Evolutionary conservation across 2,329 filamentous ascomycete genomes (phyloP), one percentile per base, ranked within the genome.

Genomic region (Aspergillus viridinutans): DNA sequence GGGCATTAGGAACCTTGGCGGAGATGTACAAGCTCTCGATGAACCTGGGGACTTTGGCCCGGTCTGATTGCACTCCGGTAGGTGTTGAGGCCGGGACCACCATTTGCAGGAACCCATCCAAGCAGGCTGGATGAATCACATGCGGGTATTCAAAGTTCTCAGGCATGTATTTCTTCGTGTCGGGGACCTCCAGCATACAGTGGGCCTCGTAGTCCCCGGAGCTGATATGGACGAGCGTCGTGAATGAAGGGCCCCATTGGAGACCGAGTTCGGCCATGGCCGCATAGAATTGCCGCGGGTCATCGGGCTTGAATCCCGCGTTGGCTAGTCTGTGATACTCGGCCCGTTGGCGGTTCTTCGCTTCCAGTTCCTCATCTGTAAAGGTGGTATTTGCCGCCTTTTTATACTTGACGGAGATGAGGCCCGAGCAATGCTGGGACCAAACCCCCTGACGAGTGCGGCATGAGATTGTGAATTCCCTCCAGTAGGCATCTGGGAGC

Each of bases 221-320:
- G 40, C 72, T 64, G 48, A 70, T 57, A 14, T 68, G 65, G 12
- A 20, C n/a, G 70, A 74, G 2, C 14, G 53, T 48, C n/a, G 52
- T 53, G 49, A 64, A 63, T 21, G 42, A 32, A 6, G 38, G 38
- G 5, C 55, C 56, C 40, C 61, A 64, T 12, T 56, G 29, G 20
- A 61, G 50, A 14, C 60, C 60, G 49, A 61, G 49, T 12, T 47
- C 23, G 23, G 7, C 20, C 14, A 60, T 53, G 54, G 52, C 45
- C 21, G 48, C 45, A 50, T 59, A 59, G 26, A 59, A 43, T 5
- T 26, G 26, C 6, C 26, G 26, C 26, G 26, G 26, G 26, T 26
- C 26, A 26, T 26, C 26, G 1, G 26, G 26, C 26, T 26, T 26
- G 26, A 26, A 26, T 26, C 26, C 26, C 26, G 26, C 26, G 7